Percentiles rank a stretch among this genome's conserved stretches.
Evolutionary conservation across 345 rosid genomes (phyloP).

Genomic region (Psidium guajava): DNA sequence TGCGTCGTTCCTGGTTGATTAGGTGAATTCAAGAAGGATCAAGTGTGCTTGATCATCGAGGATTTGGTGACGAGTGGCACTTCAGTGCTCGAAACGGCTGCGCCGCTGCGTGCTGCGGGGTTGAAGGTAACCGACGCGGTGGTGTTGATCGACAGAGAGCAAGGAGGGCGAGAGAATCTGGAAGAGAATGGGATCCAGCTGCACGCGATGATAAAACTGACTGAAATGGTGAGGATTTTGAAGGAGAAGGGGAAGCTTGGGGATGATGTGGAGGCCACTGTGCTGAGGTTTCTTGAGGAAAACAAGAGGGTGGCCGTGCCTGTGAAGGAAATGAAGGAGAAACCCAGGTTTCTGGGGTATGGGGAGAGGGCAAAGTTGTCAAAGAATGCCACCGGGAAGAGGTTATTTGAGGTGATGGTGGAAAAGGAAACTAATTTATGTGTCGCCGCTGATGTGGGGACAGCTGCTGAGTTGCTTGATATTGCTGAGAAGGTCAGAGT

Average conservation of each 20-base stretch:
- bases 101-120: constrained; percentile 73
- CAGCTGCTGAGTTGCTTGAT: constrained; percentile 79
- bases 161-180: constrained; percentile 85
- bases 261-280: constrained; percentile 44
- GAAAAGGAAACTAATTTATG: constrained; percentile 85
- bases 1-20: background rate
- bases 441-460: constrained; percentile 91
- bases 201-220: constrained; percentile 64
- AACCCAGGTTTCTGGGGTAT: constrained; percentile 36
- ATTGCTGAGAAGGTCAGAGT: constrained; percentile 68
- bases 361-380: constrained; percentile 56
- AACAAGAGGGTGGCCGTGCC: constrained; percentile 67
- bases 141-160: constrained; percentile 84
- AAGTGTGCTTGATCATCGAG: constrained; percentile 62
- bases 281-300: constrained; percentile 67
- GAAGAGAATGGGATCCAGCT: constrained; percentile 62
- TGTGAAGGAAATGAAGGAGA: constrained; percentile 23
- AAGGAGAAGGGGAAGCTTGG: constrained; percentile 70
- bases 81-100: constrained; percentile 84
- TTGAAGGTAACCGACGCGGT: constrained; percentile 76
- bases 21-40: constrained; percentile 29
- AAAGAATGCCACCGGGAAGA: constrained; percentile 72
- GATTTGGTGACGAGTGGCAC: constrained; percentile 90
- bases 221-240: constrained; percentile 80
- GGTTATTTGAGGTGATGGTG: constrained; percentile 70